Base-by-base conservation (phyloP, 208 protist species). In the Plasmodiophora brassicae region DNA sequence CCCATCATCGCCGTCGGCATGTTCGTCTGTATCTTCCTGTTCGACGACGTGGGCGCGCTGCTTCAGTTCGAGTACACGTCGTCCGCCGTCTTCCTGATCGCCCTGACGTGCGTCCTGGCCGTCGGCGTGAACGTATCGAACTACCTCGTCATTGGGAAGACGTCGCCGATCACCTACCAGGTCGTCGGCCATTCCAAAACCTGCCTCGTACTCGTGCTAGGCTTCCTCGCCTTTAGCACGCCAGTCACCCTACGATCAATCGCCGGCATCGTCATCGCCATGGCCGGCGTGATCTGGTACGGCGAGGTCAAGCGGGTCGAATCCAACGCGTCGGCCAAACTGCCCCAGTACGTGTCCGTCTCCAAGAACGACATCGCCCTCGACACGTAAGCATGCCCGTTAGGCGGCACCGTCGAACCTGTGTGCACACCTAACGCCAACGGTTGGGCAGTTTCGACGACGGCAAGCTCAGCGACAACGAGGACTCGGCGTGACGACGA, bases 151-250 rank as follows among this genome's bases (percentile, higher is more conserved):
- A 88, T 90, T 88, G 78, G 88, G 44, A 85, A 88, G 45, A 90
- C 88, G 45, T 90, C 88, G 1, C 46, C 84, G 20, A 45, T 90
- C 45, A 90, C 88, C 25, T 90, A 90, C 35, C 88, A 87, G 41
- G 88, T 90, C 46, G 84, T 90, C 14, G 88, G 88, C 14, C 88
- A 90, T 87, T 0, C 46, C 14, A 90, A 90, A 41, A 90, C 88
- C 41, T 44, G 72, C 45, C n/a, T 90, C 0, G 54, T 90, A 0
- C 39, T 90, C 0, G 28, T 90, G 22, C 85, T 87, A 0, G 88
- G 88, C 0, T 90, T 88, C 32, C 78, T 87, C 25, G 50, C 85
- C 60, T 88, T 89, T 28, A 38, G 39, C 0, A 32, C 35, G n/a
- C 46, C 39, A 41, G 45, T 86, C 20, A 60, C 83, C 22, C 41